Conservation (phyloP, 129 eudicot species). For the Pittosporum tobira region DNA sequence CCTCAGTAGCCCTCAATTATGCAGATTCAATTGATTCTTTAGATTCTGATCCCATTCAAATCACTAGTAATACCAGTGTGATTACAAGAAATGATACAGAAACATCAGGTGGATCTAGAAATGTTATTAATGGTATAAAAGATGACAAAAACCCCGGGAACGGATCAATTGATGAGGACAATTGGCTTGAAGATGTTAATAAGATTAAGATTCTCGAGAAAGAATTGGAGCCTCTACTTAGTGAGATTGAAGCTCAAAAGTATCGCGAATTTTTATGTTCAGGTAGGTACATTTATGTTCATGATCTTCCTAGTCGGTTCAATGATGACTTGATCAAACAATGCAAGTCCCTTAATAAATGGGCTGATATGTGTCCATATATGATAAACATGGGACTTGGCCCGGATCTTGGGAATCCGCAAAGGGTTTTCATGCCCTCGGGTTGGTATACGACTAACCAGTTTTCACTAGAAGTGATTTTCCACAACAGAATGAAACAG, state of each 20-base stretch:
- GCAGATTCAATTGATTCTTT: conserved; percentile 13
- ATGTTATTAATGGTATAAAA: background rate
- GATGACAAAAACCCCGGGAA: background rate
- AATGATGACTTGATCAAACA: conserved; percentile 39
- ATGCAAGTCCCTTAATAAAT: conserved; percentile 40
- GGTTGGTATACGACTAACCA: conserved; percentile 75
- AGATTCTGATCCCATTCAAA: conserved; percentile 5
- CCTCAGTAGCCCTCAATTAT: conserved; percentile 14
- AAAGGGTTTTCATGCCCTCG: conserved; percentile 33
- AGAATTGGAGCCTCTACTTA: conserved; percentile 37
- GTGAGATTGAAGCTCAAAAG: conserved; percentile 10
- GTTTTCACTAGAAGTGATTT: conserved; percentile 63
- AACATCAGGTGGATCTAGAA: background rate
- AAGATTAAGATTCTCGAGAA: conserved; percentile 24
- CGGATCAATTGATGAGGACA: conserved; percentile 3
- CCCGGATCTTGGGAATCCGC: conserved; percentile 37
- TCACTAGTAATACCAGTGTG: background rate
- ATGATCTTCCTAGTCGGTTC: conserved; percentile 45
- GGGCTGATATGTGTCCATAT: conserved; percentile 66
- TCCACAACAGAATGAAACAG: conserved; percentile 62
- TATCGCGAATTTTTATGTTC: conserved; percentile 24
- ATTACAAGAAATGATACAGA: background rate
- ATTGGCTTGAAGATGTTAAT: conserved; percentile 24
- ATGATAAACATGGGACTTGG: conserved; percentile 62
- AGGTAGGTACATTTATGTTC: conserved; percentile 55